These are phyloP conservation scores for Carex sylvatica DNA, from an alignment of 202 grass and related monocot genomes.

Conservation along the genomic window DNA sequence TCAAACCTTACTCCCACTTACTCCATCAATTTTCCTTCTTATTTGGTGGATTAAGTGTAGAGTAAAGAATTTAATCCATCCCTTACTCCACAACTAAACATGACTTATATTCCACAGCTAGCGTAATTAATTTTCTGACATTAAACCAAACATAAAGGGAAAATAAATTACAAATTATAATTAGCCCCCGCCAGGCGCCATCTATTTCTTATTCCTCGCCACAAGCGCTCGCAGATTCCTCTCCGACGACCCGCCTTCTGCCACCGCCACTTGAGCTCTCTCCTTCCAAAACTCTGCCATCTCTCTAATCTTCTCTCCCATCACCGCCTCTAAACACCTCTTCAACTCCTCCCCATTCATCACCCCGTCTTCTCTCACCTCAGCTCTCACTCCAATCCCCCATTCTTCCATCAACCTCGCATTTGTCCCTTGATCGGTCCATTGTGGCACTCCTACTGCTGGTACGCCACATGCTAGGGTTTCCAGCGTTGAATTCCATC, in stretches of 20 bases:
- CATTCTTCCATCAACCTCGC: conserved; percentile 32
- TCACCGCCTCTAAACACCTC: conserved; percentile 46
- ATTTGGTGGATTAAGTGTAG: no score
- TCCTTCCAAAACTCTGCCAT: conserved; percentile 37
- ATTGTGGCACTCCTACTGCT: conserved; percentile 37
- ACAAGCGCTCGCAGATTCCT: conserved; percentile 37
- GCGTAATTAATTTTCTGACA: no score
- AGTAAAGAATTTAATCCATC: no score
- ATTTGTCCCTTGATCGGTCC: conserved; percentile 42
- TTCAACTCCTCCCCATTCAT: conserved; percentile 33
- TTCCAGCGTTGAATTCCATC: conserved; percentile 82
- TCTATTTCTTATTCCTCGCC: not conserved
- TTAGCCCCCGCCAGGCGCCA: no score
- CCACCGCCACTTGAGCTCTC: conserved; percentile 34
- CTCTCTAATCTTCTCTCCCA: conserved; percentile 26
- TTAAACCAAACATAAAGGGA: no score
- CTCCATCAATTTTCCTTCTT: no score
- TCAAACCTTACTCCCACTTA: no score
- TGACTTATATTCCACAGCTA: no score
- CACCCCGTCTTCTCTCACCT: conserved; percentile 33
- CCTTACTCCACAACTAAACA: no score
- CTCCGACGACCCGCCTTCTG: conserved; percentile 35
- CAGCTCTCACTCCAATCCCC: conserved; percentile 46
- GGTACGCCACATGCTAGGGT: conserved; percentile 49
- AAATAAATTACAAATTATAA: no score